These are phyloP conservation scores for Malus fusca DNA, from an alignment of 306 rosid genomes.

Conservation along the genomic window DNA sequence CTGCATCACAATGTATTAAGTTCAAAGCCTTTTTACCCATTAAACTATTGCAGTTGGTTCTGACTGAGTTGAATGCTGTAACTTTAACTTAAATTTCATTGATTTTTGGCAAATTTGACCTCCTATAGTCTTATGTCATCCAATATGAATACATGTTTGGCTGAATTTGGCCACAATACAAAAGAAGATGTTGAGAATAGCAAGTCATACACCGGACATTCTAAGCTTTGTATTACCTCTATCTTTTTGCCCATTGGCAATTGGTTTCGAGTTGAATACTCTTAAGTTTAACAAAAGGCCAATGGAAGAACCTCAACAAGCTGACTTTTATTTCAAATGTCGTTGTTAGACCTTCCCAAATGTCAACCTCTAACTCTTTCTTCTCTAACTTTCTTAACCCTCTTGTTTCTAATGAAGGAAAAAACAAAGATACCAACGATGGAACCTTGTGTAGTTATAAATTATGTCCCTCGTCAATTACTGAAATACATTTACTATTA, in stretches of 20 bases:
- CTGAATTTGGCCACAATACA: neutral
- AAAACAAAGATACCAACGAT: neutral
- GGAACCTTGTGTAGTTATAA: neutral
- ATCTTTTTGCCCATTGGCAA: neutral
- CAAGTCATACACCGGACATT: neutral
- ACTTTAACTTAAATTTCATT: neutral
- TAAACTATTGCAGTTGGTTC: neutral
- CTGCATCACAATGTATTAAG: neutral
- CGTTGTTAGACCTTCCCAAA: neutral
- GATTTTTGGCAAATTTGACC: neutral
- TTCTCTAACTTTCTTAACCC: neutral
- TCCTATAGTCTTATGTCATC: neutral
- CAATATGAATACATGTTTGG: neutral
- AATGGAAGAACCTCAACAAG: neutral
- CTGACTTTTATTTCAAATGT: neutral
- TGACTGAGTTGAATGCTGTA: neutral
- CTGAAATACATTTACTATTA: neutral
- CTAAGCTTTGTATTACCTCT: neutral
- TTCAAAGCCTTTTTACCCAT: neutral
- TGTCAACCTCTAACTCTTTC: neutral
- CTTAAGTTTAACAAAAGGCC: neutral
- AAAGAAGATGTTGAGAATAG: neutral
- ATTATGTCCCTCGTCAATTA: neutral
- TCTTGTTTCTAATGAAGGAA: neutral
- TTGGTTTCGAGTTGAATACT: neutral